These are phyloP conservation scores for Tolypocladium pustulatum DNA, from an alignment of 2,329 filamentous ascomycete species.

Conservation along the genomic window DNA sequence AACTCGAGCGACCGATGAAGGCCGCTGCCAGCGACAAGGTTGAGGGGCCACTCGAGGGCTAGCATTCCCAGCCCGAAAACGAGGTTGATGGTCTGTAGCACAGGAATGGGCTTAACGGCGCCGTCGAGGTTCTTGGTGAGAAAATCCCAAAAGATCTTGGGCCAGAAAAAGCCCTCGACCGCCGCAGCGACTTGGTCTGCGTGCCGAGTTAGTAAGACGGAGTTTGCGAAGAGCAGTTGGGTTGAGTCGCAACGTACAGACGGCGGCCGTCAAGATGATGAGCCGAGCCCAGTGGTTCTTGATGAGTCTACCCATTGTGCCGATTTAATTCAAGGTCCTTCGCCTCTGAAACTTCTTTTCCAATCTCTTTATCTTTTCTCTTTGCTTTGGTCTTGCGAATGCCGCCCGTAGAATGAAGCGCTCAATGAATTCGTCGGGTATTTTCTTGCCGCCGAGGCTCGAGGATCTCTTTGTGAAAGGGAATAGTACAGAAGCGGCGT, in stretches of 20 bases:
- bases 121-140: conserved; percentile 80
- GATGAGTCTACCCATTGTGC: conserved; percentile 87
- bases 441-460: background rate
- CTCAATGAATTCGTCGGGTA: background rate
- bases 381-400: background rate
- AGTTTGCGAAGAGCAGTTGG: background rate
- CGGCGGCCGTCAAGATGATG: conserved; percentile 76
- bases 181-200: conserved; percentile 78
- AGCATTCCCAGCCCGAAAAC: conserved; percentile 68
- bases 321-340: background rate
- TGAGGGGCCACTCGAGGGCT: conserved; percentile 85
- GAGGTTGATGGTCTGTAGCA: conserved; percentile 84
- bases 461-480: background rate
- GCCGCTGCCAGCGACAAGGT: conserved; percentile 61
- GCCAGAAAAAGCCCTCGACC: conserved; percentile 90
- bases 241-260: conserved; percentile 43
- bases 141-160: conserved; percentile 98
- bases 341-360: background rate
- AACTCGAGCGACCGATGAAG: conserved; percentile 84
- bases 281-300: conserved; percentile 99
- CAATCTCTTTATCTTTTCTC: conserved; percentile 1
- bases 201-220: background rate
- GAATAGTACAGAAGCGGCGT: background rate
- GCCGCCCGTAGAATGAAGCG: background rate
- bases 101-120: conserved; percentile 77